phyloP scores from a whole-genome alignment of 2,329 filamentous ascomycete species.

The Xylariaceae sp. region DNA sequence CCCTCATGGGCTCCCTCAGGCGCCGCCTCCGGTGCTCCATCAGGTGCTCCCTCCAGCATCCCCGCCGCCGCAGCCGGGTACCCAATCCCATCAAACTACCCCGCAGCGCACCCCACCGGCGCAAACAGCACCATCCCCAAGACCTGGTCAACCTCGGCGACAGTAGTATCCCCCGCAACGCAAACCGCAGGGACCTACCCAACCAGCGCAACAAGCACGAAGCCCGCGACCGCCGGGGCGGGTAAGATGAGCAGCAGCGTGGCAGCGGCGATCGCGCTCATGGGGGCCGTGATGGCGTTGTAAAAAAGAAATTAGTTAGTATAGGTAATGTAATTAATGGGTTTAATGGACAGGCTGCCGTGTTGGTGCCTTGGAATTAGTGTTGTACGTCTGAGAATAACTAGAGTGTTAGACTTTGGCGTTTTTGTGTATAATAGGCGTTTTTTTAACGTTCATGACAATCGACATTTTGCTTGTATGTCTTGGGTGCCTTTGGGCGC shows the following conservation, averaged over 20 bases:
- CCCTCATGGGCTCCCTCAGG: too few species aligned
- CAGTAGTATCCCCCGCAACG: neutral
- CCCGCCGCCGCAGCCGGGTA: neutral
- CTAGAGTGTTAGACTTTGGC: too few species aligned
- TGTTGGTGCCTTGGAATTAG: too few species aligned
- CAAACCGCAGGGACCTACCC: neutral
- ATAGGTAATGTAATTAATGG: too few species aligned
- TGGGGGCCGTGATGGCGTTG: constrained; percentile 25
- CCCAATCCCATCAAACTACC: neutral
- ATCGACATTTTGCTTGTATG: constrained; percentile 1
- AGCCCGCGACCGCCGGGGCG: constrained; percentile 22
- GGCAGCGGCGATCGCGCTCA: constrained; percentile 24
- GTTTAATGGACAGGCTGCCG: too few species aligned
- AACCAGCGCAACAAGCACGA: neutral
- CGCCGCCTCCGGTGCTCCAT: too few species aligned
- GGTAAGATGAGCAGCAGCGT: constrained; percentile 27
- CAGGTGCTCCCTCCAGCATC: too few species aligned
- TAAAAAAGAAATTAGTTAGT: neutral
- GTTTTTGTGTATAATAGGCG: constrained; percentile 13
- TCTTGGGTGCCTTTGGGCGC: too few species aligned
- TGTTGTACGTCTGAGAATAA: too few species aligned
- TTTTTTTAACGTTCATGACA: constrained; percentile 15
- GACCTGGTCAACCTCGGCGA: neutral
- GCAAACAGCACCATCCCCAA: constrained; percentile 1
- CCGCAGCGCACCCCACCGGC: constrained; percentile 3